A percentile compares a stretch with the other conserved stretches of the same genome.
These are phyloP conservation scores for Coniferiporia sulphurascens DNA, from an alignment of 1,284 basidiomycete genomes.

Conservation along the genomic window DNA sequence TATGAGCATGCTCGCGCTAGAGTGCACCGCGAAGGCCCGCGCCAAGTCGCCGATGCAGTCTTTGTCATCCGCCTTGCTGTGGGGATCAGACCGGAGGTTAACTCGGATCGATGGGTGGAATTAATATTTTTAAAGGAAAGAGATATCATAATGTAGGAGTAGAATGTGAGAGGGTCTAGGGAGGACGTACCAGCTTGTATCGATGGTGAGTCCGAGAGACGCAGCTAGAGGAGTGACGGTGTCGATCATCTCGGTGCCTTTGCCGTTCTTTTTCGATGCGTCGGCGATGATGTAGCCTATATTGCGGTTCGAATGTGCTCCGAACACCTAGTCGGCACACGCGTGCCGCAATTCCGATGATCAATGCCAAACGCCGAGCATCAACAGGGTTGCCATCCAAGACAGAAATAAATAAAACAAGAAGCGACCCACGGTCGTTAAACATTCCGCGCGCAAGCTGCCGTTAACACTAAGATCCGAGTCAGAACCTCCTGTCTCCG, in stretches of 20 bases:
- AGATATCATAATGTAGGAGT: too few species aligned
- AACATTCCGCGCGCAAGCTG: background rate
- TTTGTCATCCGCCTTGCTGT: background rate
- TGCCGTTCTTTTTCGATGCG: slow-evolving; percentile 22
- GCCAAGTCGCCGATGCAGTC: background rate
- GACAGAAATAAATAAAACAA: background rate
- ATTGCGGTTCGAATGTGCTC: slow-evolving; percentile 20
- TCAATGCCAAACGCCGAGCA: background rate
- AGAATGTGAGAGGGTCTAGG: background rate
- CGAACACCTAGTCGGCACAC: slow-evolving; percentile 21
- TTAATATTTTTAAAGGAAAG: too few species aligned
- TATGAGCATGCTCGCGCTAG: slow-evolving; percentile 20
- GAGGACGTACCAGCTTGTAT: background rate
- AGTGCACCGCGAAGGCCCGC: slow-evolving; percentile 20
- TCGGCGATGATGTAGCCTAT: slow-evolving; percentile 29
- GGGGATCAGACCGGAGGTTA: too few species aligned
- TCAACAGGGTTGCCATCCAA: too few species aligned
- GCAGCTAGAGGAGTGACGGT: slow-evolving; percentile 31
- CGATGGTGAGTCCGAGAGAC: slow-evolving; percentile 7
- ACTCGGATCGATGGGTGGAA: too few species aligned
- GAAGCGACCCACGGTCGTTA: background rate
- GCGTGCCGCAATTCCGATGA: background rate
- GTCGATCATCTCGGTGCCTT: slow-evolving; percentile 26
- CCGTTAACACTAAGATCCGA: background rate
- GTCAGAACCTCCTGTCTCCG: background rate